Base-by-base conservation (phyloP, 73 alveolate species). In the Paramecium primaurelia region DNA sequence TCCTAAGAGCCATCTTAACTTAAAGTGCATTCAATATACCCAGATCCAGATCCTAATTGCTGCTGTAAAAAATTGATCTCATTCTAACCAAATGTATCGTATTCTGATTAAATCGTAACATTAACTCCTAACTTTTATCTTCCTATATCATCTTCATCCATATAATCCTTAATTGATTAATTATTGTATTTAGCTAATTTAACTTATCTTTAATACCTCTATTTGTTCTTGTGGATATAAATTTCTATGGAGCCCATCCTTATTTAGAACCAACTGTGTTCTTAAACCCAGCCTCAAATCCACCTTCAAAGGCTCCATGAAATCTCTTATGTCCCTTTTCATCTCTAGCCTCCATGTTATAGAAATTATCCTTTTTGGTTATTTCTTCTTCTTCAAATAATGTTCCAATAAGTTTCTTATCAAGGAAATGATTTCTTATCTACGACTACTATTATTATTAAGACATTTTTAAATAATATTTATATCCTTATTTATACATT, bases 271-370 rank as follows among this genome's bases (percentile, higher is more conserved):
- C 98, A 75, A 86, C 93, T 42, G 98, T 95, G 38, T 95, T 95
- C 20, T 86, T 86, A 68, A 95, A 95, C 3, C 98, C 98, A 71
- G 98, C 98, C 8, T 93, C 86, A 71, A 95, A 95, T 25, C 98
- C 98, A 8, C 98, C 98, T 45, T 96, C 95, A 77, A 95, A 95
- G 10, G 98, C 98, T 12, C 98, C 98, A 92, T 95, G 98, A 80
- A 95, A 95, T 83, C 94, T 34, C 69, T 86, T 86, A 28, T 95
- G 92, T 5, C 97, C 98, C 26, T 96, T 87, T 10, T 93, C 96
- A 59, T 92, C 92, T 26, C 60, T 73, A 6, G 95, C 97, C 44
- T 84, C 92, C 77, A 89, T 25, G 16, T 80, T 80, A 36, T 45
- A 49, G 58, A 80, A 44, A 49, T 80, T 80, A 64, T 80, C 91